phyloP scores from a whole-genome alignment of 768 basidiomycete species.

The Pleurotus pulmonarius region DNA sequence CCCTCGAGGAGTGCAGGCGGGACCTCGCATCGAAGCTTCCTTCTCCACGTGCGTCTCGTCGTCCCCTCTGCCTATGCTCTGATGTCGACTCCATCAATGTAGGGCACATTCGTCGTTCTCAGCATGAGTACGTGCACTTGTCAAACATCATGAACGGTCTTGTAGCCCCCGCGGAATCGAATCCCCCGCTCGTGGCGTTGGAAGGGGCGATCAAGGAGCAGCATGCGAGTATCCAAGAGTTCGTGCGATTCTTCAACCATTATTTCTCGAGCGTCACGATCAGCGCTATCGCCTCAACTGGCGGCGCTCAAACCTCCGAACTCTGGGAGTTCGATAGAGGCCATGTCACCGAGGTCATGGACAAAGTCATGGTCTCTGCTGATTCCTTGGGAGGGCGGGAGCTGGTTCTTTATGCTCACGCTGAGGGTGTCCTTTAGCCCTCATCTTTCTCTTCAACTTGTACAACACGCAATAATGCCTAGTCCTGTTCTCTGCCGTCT shows the following conservation, averaged over 20 bases:
- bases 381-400: slow-evolving; percentile 1
- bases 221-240: not conserved
- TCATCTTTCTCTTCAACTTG: too few relatives aligned
- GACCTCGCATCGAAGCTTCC: not conserved
- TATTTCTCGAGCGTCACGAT: not conserved
- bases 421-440: too few relatives aligned
- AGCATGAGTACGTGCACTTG: not conserved
- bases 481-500: too few relatives aligned
- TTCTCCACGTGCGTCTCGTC: not conserved
- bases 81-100: not conserved
- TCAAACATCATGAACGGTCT: not conserved
- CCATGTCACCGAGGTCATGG: not conserved
- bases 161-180: not conserved
- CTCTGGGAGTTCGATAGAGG: not conserved
- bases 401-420: not conserved
- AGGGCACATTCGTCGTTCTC: too few relatives aligned
- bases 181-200: not conserved
- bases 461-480: too few relatives aligned
- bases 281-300: not conserved
- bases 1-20: not conserved
- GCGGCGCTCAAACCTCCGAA: not conserved
- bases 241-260: not conserved
- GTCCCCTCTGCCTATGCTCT: too few relatives aligned
- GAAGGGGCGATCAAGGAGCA: not conserved
- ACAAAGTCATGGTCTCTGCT: not conserved